Evolutionary conservation across 129 eudicot species (phyloP), one percentile per base, ranked within the genome.

Genomic region (Tanacetum coccineum): DNA sequence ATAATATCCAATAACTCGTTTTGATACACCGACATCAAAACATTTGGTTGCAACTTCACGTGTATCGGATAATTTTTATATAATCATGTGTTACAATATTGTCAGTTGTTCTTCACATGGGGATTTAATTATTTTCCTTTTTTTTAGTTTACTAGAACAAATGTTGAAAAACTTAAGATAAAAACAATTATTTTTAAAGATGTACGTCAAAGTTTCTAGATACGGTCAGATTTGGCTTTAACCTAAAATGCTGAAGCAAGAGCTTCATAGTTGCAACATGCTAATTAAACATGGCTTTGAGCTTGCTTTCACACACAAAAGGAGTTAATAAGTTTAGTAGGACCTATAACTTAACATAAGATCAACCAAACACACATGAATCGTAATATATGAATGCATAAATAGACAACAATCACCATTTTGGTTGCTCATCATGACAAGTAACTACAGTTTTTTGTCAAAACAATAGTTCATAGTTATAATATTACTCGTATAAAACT

Each of bases 161-260:
- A 36, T 32, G 50, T 15, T 25, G 39, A 25, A 57, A 21, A 67
- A 28, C 2, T 25, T 49, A 10, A 21, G 4, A 5, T 10, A 64
- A 64, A 13, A 20, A 45, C 18, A 45, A 44, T 18, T 19, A 9
- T 20, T 15, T 30, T 12, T 21, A 44, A 45, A 64, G 4, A 13
- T 13, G 54, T 17, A 36, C 39, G 70, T 67, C 49, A 67, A 67
- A 17, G 61, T 32, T 67, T 67, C 61, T 51, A 67, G 71, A 67
- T 51, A 26, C 51, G n/a, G 47, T 30, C 11, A 10, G 59, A 20
- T 50, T 63, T 50, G 13, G 46, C 12, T 15, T 62, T 9, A 61
- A 36, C 26, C 50, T 5, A 15, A 62, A 5, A 15, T 32, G 9
- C 13, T 30, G 9, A 57, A 57, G 28, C 7, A 11, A 12, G 62